Percentiles rank a stretch among this genome's conserved stretches.
Conservation (phyloP, 2,329 filamentous ascomycete species). For the Drechslerella stenobrocha region DNA sequence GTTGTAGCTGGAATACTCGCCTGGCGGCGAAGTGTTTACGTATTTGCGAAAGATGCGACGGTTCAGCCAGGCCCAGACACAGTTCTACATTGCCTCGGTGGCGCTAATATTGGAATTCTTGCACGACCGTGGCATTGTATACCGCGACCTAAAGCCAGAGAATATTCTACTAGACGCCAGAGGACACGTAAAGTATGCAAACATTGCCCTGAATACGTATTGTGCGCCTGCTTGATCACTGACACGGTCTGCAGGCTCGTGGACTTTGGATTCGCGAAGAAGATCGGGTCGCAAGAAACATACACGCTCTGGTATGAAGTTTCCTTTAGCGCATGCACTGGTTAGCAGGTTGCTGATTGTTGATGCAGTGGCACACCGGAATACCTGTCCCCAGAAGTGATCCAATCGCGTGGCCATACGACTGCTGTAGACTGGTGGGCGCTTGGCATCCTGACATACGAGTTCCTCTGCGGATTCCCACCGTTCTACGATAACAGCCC, state of each 20-base stretch:
- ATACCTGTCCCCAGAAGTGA: slow-evolving; percentile 81
- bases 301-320: slow-evolving; percentile 69
- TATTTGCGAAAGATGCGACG: slow-evolving; percentile 76
- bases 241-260: slow-evolving; percentile 64
- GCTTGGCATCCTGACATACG: slow-evolving; percentile 78
- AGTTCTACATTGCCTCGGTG: slow-evolving; percentile 83
- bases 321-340: no score
- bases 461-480: slow-evolving; percentile 81
- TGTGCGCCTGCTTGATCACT: not conserved
- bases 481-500: slow-evolving; percentile 87
- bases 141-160: slow-evolving; percentile 80
- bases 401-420: slow-evolving; percentile 76
- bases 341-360: not conserved
- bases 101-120: slow-evolving; percentile 78
- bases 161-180: slow-evolving; percentile 77
- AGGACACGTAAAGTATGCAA: slow-evolving; percentile 64
- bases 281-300: slow-evolving; percentile 71
- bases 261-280: slow-evolving; percentile 83
- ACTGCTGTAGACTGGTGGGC: slow-evolving; percentile 87
- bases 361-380: slow-evolving; percentile 69
- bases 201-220: not conserved
- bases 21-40: slow-evolving; percentile 76
- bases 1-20: slow-evolving; percentile 52
- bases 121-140: slow-evolving; percentile 76
- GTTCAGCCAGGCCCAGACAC: slow-evolving; percentile 76